These are phyloP conservation scores for Przewalskia tangutica DNA, from an alignment of 257 asterid species.

Conservation along the genomic window DNA sequence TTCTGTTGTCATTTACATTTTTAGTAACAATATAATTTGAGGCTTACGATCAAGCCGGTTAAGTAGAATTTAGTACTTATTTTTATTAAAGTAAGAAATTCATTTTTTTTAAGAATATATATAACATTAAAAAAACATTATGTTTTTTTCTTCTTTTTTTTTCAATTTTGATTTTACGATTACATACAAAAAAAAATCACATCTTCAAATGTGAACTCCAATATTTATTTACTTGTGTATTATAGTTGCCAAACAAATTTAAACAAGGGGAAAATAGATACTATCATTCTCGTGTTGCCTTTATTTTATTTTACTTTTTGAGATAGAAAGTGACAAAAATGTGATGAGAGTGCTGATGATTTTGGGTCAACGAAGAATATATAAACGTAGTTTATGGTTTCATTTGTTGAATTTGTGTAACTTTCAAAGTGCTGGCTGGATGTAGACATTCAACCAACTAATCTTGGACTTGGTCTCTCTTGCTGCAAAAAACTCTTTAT, in stretches of 20 bases:
- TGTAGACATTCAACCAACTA: not conserved
- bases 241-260: not conserved
- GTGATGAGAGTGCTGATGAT: not conserved
- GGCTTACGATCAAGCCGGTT: too few species aligned
- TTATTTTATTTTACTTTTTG: not conserved
- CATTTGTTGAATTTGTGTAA: not conserved
- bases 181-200: too few species aligned
- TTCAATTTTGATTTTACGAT: too few species aligned
- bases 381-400: not conserved
- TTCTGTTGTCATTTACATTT: too few species aligned
- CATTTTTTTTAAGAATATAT: too few species aligned
- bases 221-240: not conserved
- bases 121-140: too few species aligned
- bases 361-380: not conserved
- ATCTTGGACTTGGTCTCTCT: not conserved
- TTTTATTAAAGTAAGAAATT: too few species aligned
- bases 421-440: not conserved
- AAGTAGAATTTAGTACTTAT: too few species aligned
- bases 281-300: not conserved
- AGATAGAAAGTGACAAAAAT: not conserved
- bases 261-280: not conserved
- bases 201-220: not conserved
- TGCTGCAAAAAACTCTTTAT: not conserved
- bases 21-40: too few species aligned
- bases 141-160: too few species aligned